Evolutionary conservation across 306 rosid species (phyloP).

Genomic region (Castanea crenata): DNA sequence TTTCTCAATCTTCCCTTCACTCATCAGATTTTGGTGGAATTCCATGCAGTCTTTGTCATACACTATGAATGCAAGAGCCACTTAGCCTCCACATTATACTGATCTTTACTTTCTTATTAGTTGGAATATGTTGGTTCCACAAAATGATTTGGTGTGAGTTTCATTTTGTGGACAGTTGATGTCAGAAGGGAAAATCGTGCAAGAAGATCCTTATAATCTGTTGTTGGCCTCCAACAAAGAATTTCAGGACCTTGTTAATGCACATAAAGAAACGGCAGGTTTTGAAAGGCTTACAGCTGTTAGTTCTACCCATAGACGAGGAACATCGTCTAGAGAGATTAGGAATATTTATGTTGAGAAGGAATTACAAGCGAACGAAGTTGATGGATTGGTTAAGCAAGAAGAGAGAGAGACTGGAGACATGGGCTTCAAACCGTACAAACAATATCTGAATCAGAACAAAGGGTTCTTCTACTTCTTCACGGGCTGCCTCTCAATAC

Average conservation of each 20-base stretch:
- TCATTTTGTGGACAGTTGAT: constrained; percentile 36
- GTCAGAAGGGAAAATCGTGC: constrained; percentile 44
- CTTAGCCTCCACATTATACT: no score
- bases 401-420: constrained; percentile 59
- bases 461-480: constrained; percentile 41
- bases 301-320: not conserved
- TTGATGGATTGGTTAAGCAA: constrained; percentile 43
- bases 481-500: constrained; percentile 14
- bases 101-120: not conserved
- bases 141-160: not conserved
- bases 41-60: no score
- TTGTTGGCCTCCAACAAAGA: constrained; percentile 42
- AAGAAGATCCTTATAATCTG: constrained; percentile 42
- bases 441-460: constrained; percentile 48
- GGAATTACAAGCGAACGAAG: not conserved
- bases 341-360: constrained; percentile 13
- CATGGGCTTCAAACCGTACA: constrained; percentile 50
- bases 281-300: constrained; percentile 18
- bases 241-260: constrained; percentile 58
- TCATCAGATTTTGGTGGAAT: no score
- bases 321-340: constrained; percentile 12
- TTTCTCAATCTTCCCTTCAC: no score
- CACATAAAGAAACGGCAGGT: constrained; percentile 45
- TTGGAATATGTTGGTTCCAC: not conserved
- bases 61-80: no score